Evolutionary conservation across 305 asterid genomes (phyloP).

Genomic region (Fraxinus sp.): DNA sequence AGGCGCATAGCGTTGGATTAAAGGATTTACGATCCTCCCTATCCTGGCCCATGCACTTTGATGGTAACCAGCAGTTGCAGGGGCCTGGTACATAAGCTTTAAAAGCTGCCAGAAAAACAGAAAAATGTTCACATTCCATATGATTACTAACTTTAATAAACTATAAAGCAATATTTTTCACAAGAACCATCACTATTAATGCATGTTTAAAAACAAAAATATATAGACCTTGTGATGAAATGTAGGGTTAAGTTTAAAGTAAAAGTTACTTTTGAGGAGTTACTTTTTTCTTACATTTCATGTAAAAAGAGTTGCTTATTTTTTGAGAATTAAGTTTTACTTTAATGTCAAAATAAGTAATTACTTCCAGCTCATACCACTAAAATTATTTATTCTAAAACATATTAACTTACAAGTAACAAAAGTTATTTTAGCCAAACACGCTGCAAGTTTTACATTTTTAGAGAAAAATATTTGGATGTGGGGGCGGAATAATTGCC

Average conservation of each 20-base stretch:
- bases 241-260: not conserved
- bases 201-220: not conserved
- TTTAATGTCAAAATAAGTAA: not conserved
- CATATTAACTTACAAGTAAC: not conserved
- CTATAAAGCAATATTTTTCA: not conserved
- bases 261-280: not conserved
- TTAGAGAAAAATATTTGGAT: not conserved
- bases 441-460: not conserved
- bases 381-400: not conserved
- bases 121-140: not conserved
- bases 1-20: slow-evolving; percentile 67
- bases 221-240: not conserved
- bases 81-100: slow-evolving; percentile 92
- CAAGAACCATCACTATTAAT: not conserved
- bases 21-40: slow-evolving; percentile 58
- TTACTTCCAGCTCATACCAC: not conserved
- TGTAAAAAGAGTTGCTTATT: not conserved
- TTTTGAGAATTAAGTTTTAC: not conserved
- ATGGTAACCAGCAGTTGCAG: slow-evolving; percentile 81
- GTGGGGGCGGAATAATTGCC: not conserved
- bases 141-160: not conserved
- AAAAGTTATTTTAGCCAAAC: not conserved
- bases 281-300: not conserved
- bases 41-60: slow-evolving; percentile 86
- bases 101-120: slow-evolving; percentile 49